Base-by-base conservation (phyloP, 352 stramenopile genomes). In the Lagenidium giganteum region DNA sequence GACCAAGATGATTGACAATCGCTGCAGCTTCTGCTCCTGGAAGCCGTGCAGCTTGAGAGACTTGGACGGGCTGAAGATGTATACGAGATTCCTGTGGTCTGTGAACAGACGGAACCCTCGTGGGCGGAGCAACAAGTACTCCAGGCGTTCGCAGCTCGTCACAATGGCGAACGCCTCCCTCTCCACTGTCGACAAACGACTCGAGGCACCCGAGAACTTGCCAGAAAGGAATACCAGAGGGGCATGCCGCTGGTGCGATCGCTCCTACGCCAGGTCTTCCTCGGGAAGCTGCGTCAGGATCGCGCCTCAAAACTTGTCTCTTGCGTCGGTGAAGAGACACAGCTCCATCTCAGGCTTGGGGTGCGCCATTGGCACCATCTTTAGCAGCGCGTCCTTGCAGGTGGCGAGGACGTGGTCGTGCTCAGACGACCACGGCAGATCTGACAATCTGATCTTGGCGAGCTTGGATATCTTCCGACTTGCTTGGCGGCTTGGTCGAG, bases 61-160 rank as follows among this genome's bases (percentile, higher is more conserved):
- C n/a, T n/a, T n/a, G n/a, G n/a, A n/a, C 6, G 52, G 46, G 23
- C 45, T 34, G 31, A 62, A 62, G n/a, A 57, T 50, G 40, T 49
- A 52, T 39, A 31, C 20, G 9, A 61, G 38, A 13, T 61, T 56
- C 5, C 36, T 13, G 29, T 61, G 52, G 25, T 51, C 46, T 11
- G 53, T 62, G 23, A 41, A 61, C 21, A 51, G 16, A 6, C 23
- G 22, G 22, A 57, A 62, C 8, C 53, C 53, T 1, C 17, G 12
- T 4, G 42, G 40, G n/a, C 53, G 45, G 12, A 40, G 23, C 8
- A 57, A 21, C 23, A 57, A 17, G 28, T 56, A 56, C 40, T 51
- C 39, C 3, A 44, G 33, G n/a, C 42, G 6, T 17, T 43, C 31
- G 26, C 39, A 42, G 12, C 23, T 29, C 25, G 49, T 24, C 13